Conservation (phyloP, 306 rosid genomes). For the Vigna radiata region DNA sequence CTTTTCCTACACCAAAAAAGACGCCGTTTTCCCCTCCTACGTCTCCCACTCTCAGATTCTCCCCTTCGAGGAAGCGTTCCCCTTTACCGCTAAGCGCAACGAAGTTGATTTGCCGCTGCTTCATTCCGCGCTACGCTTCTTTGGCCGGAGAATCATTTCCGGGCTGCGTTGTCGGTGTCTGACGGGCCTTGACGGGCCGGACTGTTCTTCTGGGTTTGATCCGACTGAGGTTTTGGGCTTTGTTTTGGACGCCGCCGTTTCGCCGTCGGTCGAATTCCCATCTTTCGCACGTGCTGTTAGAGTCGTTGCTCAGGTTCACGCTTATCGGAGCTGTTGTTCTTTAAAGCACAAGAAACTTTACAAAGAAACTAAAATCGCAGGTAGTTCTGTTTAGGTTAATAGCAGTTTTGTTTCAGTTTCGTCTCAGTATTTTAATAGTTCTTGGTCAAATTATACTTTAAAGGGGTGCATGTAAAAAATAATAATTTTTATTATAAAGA, state of each 20-base stretch:
- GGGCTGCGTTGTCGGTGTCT: constrained; percentile 41
- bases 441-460: too few species aligned
- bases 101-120: not conserved
- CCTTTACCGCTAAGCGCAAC: not conserved
- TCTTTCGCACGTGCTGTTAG: constrained; percentile 43
- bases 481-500: too few species aligned
- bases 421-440: too few species aligned
- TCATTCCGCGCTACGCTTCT: constrained; percentile 42
- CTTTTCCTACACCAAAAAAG: constrained; percentile 48
- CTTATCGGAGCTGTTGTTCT: constrained; percentile 44
- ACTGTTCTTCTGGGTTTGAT: constrained; percentile 4
- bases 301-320: constrained; percentile 45
- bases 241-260: constrained; percentile 45
- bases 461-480: too few species aligned
- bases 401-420: too few species aligned
- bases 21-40: not conserved
- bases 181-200: not conserved
- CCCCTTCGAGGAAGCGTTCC: constrained; percentile 44
- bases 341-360: constrained; percentile 35
- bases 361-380: constrained; percentile 17
- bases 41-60: constrained; percentile 38
- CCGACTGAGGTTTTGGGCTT: constrained; percentile 42
- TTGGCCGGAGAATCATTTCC: constrained; percentile 38
- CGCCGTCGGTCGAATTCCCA: constrained; percentile 41
- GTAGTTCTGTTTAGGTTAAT: not conserved